phyloP scores from a whole-genome alignment of 768 basidiomycete species.

The Rhodotorula babjevae region DNA sequence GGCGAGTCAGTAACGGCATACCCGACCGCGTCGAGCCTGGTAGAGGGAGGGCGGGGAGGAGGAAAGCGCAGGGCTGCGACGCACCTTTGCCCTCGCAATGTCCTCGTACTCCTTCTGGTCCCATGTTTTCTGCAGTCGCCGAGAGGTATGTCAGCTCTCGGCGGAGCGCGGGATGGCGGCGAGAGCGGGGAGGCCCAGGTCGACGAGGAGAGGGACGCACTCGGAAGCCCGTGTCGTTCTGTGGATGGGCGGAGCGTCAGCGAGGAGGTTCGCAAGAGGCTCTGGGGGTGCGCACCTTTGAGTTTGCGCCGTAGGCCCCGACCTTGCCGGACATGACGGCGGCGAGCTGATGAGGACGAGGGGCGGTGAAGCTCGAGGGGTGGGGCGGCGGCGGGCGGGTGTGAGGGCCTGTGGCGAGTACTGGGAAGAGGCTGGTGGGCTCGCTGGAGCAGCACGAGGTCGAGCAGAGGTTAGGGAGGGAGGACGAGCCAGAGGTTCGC shows the following conservation, averaged over 20 bases:
- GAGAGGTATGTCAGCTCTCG: not conserved
- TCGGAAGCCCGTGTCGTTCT: slow-evolving; percentile 36
- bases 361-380: not conserved
- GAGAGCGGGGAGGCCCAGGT: not conserved
- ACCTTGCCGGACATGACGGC: slow-evolving; percentile 35
- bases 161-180: not conserved
- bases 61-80: slow-evolving; percentile 2
- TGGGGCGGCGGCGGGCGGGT: too few species aligned
- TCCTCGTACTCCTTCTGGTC: slow-evolving; percentile 85
- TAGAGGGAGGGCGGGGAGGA: too few species aligned
- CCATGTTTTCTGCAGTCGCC: slow-evolving; percentile 53
- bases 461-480: too few species aligned
- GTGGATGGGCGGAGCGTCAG: not conserved
- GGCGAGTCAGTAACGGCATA: not conserved
- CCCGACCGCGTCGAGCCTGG: slow-evolving; percentile 1
- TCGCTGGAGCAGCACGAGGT: too few species aligned
- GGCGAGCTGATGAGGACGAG: not conserved
- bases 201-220: not conserved
- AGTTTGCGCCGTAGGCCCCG: slow-evolving; percentile 42
- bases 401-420: not conserved
- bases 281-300: slow-evolving; percentile 22
- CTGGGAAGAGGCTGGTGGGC: too few species aligned
- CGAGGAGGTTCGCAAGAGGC: not conserved
- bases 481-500: too few species aligned
- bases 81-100: slow-evolving; percentile 64